phyloP scores from a whole-genome alignment of 495 filamentous ascomycete species.

The Penicillium odoratum region DNA sequence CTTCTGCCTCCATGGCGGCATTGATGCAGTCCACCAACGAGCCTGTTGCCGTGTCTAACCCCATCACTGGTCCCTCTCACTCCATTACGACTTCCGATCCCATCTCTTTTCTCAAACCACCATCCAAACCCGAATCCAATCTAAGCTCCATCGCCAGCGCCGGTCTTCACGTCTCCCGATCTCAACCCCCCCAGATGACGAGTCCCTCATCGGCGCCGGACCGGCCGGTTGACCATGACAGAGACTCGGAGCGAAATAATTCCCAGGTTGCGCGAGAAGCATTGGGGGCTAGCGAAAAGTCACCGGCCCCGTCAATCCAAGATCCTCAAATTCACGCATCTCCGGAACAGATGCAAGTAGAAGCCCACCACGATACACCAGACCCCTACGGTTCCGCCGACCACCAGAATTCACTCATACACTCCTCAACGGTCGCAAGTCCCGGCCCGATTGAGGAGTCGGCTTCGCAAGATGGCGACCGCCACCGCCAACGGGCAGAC shows the following conservation, averaged over 20 bases:
- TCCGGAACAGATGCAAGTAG: slow-evolving; percentile 49
- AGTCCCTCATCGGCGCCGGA: slow-evolving; percentile 33
- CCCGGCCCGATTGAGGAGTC: slow-evolving; percentile 50
- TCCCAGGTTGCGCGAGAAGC: slow-evolving; percentile 49
- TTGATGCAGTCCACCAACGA: slow-evolving; percentile 51
- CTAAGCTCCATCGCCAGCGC: slow-evolving; percentile 49
- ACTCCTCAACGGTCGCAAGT: slow-evolving; percentile 47
- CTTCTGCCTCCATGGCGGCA: slow-evolving; percentile 46
- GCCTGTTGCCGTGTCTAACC: slow-evolving; percentile 41
- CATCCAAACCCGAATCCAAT: slow-evolving; percentile 43
- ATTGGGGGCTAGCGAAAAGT: slow-evolving; percentile 45
- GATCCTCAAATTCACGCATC: slow-evolving; percentile 33
- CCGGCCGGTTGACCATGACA: slow-evolving; percentile 35
- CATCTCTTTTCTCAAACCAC: slow-evolving; percentile 36
- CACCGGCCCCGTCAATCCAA: slow-evolving; percentile 28
- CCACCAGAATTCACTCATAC: slow-evolving; percentile 36
- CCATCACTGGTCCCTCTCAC: slow-evolving; percentile 30
- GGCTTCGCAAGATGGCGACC: slow-evolving; percentile 44
- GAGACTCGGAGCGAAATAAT: slow-evolving; percentile 40
- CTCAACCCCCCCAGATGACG: slow-evolving; percentile 36
- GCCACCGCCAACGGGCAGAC: slow-evolving; percentile 36
- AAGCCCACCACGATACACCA: slow-evolving; percentile 33
- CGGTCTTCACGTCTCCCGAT: slow-evolving; percentile 46
- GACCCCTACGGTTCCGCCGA: slow-evolving; percentile 37
- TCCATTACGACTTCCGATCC: slow-evolving; percentile 36